Conservation (phyloP, 2,329 filamentous ascomycete species). For the Colletotrichum sp. region DNA sequence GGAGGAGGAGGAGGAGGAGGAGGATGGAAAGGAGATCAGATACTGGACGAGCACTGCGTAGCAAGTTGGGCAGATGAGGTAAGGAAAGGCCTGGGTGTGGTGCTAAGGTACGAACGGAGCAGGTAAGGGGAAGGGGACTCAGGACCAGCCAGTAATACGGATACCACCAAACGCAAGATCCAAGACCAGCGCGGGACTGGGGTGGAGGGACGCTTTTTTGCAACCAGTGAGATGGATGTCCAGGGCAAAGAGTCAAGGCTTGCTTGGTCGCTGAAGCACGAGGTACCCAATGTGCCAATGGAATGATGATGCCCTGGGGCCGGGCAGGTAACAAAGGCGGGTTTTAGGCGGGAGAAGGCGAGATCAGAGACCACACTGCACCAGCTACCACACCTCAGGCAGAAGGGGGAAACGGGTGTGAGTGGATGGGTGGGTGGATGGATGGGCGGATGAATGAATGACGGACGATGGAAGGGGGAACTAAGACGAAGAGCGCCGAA, state of each 20-base stretch:
- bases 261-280: neutral
- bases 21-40: conserved; percentile 5
- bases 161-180: neutral
- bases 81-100: neutral
- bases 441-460: neutral
- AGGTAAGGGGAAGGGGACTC: neutral
- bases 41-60: neutral
- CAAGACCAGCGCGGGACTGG: neutral
- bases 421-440: neutral
- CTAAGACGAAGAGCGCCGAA: neutral
- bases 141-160: neutral
- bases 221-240: neutral
- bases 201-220: neutral
- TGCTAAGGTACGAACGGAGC: neutral
- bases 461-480: neutral
- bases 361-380: neutral
- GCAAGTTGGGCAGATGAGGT: conserved; percentile 7
- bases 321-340: neutral
- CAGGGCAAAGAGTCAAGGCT: neutral
- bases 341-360: neutral
- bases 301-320: neutral
- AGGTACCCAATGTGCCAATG: neutral
- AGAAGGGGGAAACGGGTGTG: neutral
- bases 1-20: neutral
- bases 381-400: neutral